Evolutionary conservation across 768 basidiomycete species (phyloP), one percentile per base, ranked within the genome.

Genomic region (Tricholoma saponaceum): DNA sequence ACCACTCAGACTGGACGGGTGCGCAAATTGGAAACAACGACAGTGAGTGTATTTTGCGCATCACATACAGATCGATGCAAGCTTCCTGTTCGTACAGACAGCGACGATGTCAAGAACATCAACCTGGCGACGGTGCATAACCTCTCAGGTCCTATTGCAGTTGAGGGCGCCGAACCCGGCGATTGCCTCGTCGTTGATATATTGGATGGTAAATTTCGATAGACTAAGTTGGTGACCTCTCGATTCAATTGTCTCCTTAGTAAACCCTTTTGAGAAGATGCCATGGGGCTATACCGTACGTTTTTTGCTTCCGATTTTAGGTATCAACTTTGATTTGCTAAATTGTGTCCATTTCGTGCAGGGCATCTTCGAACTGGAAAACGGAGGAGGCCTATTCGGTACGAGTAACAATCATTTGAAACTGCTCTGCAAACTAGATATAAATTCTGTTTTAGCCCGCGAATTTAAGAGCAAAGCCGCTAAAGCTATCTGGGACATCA

Each of bases 401-500:
- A 64, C 33, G 71, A 26, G 12, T 30, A 64, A 39, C 69, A 20
- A 16, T 28, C n/a, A 43, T 4, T 20, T 37, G 20, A 5, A 30
- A 5, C 32, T 10, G 0, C 14, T 22, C 12, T 2, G 16, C 22
- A 4, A 23, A 47, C 51, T 30, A 16, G 16, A 14, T 12, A 25
- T 14, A 47, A 35, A 28, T 18, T 32, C 16, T 9, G 51, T 30
- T 26, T 9, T 25, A 85, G 84, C 85, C 3, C 75, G 74, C 16
- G 86, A 90, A 67, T 89, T 89, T 69, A 72, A 87, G 41, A 87
- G 84, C 64, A 81, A 74, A 64, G 89, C 89, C 0, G 80, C 82
- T 54, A 92, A 92, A 66, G 87, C 89, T 4, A 87, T 92, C 57
- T 92, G 89, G 89, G 89, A 90, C 68, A 79, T 91, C 60, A 76